Base-by-base conservation (phyloP, 2,329 filamentous ascomycete species). In the Curvularia sp. region DNA sequence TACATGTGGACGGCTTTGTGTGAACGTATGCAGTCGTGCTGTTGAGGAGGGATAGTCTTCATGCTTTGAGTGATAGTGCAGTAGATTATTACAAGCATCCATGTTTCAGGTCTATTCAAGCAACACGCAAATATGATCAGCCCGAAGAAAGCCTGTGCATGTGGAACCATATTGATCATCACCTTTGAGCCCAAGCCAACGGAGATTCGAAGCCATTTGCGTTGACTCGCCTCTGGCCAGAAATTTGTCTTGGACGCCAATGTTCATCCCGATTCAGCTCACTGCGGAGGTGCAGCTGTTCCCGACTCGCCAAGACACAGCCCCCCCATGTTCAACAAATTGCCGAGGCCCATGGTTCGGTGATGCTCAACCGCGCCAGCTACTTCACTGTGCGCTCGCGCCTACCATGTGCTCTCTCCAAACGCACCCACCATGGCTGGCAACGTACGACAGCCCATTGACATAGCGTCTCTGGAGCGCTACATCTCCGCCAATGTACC, bases 371-470 rank as follows among this genome's bases (percentile, higher is more conserved):
- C 63, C 63, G 57, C 56, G 41, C 47, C 50, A 36, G 48, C 52
- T 66, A 66, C 59, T 59, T 64, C 46, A 60, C 57, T 32, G 46
- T 52, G 42, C 47, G 48, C 42, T 52, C 43, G 48, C 55, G 51
- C 52, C 55, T 55, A 42, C 55, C 56, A 68, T 64, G 67, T 56
- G 50, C 58, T 60, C 30, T 49, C 43, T 47, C 45, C 52, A 57
- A 45, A 63, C 46, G 50, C 62, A 56, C 42, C 57, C 65, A 77
- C 51, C 60, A 89, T 97, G 94, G 94, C 95, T 52, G 94, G 94
- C 69, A 84, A 84, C 63, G 88, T 99, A 57, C 88, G 95, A 76
- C 95, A 99, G 76, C 91, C 92, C 42, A 96, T 99, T 74, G 91
- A 98, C 74, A 80, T 94, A 70, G 80, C 84, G 71, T 87, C 91